A percentile compares a stretch with the other conserved stretches of the same genome.
Evolutionary conservation across 495 filamentous ascomycete genomes (phyloP).

Genomic region (Eremomyces bilateralis): DNA sequence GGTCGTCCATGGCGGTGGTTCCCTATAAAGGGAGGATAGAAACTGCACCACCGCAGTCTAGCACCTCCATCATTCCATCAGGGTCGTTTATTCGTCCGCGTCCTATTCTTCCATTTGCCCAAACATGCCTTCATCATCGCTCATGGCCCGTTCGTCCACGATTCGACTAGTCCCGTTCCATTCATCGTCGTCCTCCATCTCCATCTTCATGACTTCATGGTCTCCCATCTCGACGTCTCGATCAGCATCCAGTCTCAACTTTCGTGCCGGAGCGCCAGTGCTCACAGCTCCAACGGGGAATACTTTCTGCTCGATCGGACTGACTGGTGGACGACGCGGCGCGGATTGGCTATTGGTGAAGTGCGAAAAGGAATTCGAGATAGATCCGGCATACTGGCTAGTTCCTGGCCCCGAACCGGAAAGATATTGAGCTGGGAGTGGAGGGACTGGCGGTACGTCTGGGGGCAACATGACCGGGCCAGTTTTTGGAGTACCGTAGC

Average conservation of each 20-base stretch:
- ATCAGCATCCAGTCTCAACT: slow-evolving; percentile 10
- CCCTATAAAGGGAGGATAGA: too few species aligned
- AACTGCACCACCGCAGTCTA: too few species aligned
- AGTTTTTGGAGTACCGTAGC: slow-evolving; percentile 60
- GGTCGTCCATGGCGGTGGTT: too few species aligned
- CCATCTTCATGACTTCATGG: slow-evolving; percentile 25
- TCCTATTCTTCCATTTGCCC: slow-evolving; percentile 81
- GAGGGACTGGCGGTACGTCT: slow-evolving; percentile 72
- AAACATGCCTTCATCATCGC: slow-evolving; percentile 90
- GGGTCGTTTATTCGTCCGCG: too few species aligned
- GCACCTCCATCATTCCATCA: too few species aligned
- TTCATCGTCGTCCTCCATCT: slow-evolving; percentile 60
- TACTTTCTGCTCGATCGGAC: neutral
- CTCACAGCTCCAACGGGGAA: slow-evolving; percentile 5
- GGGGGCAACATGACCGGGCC: slow-evolving; percentile 45
- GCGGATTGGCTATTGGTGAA: slow-evolving; percentile 16
- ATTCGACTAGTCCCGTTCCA: slow-evolving; percentile 33
- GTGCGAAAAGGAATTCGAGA: slow-evolving; percentile 20
- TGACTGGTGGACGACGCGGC: neutral
- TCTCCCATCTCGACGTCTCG: slow-evolving; percentile 49
- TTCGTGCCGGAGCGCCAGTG: slow-evolving; percentile 10
- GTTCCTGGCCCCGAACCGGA: slow-evolving; percentile 25
- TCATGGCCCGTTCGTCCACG: too few species aligned
- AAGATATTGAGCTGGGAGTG: slow-evolving; percentile 51
- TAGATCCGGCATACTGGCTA: slow-evolving; percentile 12